phyloP scores from a whole-genome alignment of 129 eudicot species.

The Centrapalus pauciflorus region DNA sequence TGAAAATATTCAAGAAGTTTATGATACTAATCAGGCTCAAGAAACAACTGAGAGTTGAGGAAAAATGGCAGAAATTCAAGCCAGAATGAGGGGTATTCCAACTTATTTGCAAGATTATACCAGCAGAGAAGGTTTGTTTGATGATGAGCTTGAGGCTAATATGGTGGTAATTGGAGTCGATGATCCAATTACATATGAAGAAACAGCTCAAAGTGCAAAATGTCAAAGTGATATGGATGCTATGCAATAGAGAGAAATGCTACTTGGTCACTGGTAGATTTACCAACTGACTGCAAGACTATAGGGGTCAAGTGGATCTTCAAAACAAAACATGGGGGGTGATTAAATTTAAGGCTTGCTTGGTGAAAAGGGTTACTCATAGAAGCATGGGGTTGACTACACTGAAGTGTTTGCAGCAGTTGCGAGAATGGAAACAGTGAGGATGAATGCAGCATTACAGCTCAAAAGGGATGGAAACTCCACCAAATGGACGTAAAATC shows the following conservation, averaged over 20 bases:
- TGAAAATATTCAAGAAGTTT: too few species aligned
- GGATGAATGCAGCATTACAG: not conserved
- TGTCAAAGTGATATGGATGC: not conserved
- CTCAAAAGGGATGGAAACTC: not conserved
- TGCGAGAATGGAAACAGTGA: not conserved
- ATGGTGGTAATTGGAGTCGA: not conserved
- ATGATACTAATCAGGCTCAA: too few species aligned
- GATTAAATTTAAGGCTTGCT: not conserved
- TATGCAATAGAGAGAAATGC: not conserved
- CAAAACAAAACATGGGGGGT: not conserved
- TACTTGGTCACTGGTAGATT: not conserved
- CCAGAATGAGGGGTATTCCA: not conserved
- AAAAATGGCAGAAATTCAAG: too few species aligned
- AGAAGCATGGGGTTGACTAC: not conserved
- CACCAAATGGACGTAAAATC: constrained; percentile 1
- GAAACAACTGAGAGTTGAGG: too few species aligned
- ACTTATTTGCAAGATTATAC: not conserved
- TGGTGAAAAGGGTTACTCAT: not conserved
- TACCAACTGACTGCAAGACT: not conserved
- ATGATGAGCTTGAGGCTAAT: not conserved
- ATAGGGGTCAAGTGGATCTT: not conserved
- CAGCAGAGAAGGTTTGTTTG: not conserved
- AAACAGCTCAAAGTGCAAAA: not conserved
- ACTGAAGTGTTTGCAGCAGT: not conserved
- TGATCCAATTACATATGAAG: not conserved